Percentiles rank a stretch among this genome's conserved stretches.
Conservation (phyloP, 805 yeast species). For the Kregervanrija fluxuum region DNA sequence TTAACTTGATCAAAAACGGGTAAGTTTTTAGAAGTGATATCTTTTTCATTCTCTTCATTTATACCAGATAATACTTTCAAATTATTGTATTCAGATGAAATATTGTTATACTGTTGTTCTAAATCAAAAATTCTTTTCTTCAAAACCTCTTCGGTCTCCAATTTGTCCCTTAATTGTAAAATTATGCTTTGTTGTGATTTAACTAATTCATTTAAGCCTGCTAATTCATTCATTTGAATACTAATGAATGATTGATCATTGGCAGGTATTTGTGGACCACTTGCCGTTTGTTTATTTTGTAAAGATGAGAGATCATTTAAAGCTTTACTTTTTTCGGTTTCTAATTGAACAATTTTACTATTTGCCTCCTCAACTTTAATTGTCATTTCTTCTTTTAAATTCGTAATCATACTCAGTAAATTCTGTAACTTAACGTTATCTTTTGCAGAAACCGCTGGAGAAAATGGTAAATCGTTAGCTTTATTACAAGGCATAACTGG, state of each 20-base stretch:
- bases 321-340: conserved; percentile 25
- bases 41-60: too few species aligned
- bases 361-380: conserved; percentile 53
- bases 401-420: conserved; percentile 21
- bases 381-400: conserved; percentile 36
- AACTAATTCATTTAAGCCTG: conserved; percentile 45
- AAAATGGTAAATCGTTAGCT: conserved; percentile 8
- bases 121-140: conserved; percentile 41
- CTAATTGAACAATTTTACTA: conserved; percentile 43
- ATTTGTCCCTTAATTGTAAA: conserved; percentile 31
- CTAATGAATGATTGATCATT: conserved; percentile 2
- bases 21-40: too few species aligned
- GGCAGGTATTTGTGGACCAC: conserved; percentile 2
- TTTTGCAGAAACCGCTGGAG: conserved; percentile 11
- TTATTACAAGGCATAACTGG: too few species aligned
- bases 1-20: too few species aligned
- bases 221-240: conserved; percentile 1
- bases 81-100: neutral
- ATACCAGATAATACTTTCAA: too few species aligned
- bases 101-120: conserved; percentile 24
- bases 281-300: neutral
- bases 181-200: conserved; percentile 45
- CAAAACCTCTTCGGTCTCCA: conserved; percentile 37
- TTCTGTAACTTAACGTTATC: conserved; percentile 16
- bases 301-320: conserved; percentile 1